Evolutionary conservation across 2,329 filamentous ascomycete genomes (phyloP).

Genomic region (Didymella sp.): DNA sequence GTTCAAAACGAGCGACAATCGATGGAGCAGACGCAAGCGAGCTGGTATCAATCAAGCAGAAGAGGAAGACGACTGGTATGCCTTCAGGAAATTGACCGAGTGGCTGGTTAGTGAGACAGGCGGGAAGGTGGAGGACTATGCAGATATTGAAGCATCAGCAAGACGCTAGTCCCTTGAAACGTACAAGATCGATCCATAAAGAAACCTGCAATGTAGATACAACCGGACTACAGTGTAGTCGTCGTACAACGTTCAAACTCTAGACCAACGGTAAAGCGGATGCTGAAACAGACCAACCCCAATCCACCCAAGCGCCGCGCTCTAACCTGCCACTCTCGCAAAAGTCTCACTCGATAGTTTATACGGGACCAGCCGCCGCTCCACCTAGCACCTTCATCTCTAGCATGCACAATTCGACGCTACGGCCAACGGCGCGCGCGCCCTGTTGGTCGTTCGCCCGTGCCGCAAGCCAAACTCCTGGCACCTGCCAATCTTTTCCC

Average conservation of each 20-base stretch:
- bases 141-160: background rate
- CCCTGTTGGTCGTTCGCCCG: conserved; percentile 2
- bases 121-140: background rate
- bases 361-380: conserved; percentile 12
- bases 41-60: background rate
- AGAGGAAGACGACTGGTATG: conserved; percentile 4
- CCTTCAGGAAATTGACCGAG: background rate
- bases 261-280: background rate
- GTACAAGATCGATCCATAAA: background rate
- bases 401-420: conserved; percentile 13
- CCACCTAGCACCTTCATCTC: conserved; percentile 19
- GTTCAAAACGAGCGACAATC: background rate
- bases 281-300: conserved; percentile 5
- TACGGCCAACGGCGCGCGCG: conserved; percentile 3
- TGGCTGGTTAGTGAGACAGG: background rate
- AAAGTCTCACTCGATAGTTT: background rate
- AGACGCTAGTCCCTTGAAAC: background rate
- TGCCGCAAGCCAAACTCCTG: conserved; percentile 8
- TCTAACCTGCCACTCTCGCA: conserved; percentile 1
- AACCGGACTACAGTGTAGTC: no score
- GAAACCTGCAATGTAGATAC: background rate
- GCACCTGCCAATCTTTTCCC: conserved; percentile 5
- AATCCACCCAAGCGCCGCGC: conserved; percentile 1
- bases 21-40: background rate
- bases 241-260: background rate